Percentiles rank a stretch among this genome's conserved stretches.
Conservation (phyloP, 768 basidiomycete species). For the Nevesoporus exiguus region DNA sequence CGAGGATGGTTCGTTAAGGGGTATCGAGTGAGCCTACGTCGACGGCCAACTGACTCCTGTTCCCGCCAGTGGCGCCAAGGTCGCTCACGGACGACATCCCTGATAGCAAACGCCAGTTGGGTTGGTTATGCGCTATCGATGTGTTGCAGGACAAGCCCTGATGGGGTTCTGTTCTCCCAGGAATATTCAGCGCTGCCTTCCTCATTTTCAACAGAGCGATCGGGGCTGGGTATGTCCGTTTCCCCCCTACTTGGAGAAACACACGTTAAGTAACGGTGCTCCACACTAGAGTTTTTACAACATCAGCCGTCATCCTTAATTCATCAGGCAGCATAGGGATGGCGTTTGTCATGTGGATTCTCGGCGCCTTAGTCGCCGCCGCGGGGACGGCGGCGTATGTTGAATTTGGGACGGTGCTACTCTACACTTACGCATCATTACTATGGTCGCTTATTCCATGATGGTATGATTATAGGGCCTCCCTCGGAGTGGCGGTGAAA, state of each 20-base stretch:
- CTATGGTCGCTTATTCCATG: background rate
- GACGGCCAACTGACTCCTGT: background rate
- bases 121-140: conserved; percentile 29
- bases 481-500: conserved; percentile 71
- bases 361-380: conserved; percentile 61
- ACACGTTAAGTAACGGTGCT: conserved; percentile 1
- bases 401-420: conserved; percentile 66
- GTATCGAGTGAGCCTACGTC: background rate
- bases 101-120: conserved; percentile 46
- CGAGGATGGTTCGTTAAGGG: conserved; percentile 14
- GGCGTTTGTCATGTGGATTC: conserved; percentile 64
- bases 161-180: background rate
- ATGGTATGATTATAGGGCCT: conserved; percentile 44
- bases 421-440: background rate
- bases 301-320: conserved; percentile 63
- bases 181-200: conserved; percentile 49
- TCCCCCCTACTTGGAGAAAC: background rate
- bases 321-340: conserved; percentile 70
- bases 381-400: conserved; percentile 69
- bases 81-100: conserved; percentile 44
- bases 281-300: conserved; percentile 58
- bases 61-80: conserved; percentile 1
- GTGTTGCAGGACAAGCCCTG: background rate
- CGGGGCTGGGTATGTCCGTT: conserved; percentile 54
- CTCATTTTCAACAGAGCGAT: conserved; percentile 77